Evolutionary conservation across 345 rosid genomes (phyloP), one percentile per base, ranked within the genome.

Genomic region (Citrus reticulata): DNA sequence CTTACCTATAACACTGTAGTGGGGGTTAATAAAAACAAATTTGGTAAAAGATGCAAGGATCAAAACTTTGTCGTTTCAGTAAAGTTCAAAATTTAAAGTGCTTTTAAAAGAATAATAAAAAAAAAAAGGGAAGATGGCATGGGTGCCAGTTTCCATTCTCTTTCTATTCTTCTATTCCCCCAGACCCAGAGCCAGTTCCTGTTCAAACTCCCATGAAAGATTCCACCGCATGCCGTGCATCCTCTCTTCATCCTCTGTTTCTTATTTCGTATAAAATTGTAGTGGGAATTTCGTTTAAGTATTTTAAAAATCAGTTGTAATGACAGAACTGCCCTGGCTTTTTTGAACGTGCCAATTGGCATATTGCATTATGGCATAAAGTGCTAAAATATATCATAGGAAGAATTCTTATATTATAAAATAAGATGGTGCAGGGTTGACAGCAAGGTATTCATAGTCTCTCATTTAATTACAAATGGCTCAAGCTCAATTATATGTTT

Each of bases 131-230:
- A 1, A 46, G 51, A 11, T 46, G 51, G 51, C 51, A 46, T 13
- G 51, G 51, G 4, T 46, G 51, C 82, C 85, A 82, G 85, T 79
- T 87, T 87, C 90, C 88, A 86, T 85, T 89, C 90, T 84, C 87
- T 85, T 85, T 84, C 82, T 65, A 82, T 85, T 84, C 87, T 84
- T 81, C 86, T 73, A 71, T 79, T 37, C 84, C 40, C 84, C 69
- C 34, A 32, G 34, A 32, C 34, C 24, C 75, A 30, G 68, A 83
- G 65, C 24, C 73, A 30, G 65, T 27, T 40, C 64, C 67, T 51
- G 69, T 81, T 82, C 91, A 77, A 82, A 82, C 86, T 85, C 80
- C 85, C 14, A 86, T 83, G 76, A 83, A 86, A 83, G 88, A 85
- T 84, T 85, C 88, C 87, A 51, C 58, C 77, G 35, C 68, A 68